Evolutionary conservation across 2,329 filamentous ascomycete species (phyloP), one percentile per base, ranked within the genome.

Genomic region (Tolypocladium capitatum): DNA sequence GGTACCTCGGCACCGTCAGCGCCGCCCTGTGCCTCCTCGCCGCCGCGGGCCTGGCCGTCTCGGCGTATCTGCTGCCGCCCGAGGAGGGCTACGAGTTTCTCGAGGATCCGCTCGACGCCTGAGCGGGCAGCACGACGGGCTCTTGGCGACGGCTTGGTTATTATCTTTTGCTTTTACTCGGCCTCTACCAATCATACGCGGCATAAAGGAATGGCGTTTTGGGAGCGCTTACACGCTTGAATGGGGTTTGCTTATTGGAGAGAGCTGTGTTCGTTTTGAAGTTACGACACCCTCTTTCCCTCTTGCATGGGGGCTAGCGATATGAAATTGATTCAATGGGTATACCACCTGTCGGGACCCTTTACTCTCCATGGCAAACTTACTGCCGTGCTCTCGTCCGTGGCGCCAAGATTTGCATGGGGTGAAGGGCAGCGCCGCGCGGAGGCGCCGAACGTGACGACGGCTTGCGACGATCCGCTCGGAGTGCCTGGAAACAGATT

Each of bases 1-100:
- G 86, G 79, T 76, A 84, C 31, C 75, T 94, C 47, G 80, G 78
- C 58, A 75, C 74, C 6, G 63, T 73, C 24, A 80, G 78, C 51
- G 79, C 73, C 43, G 62, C 65, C 24, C 62, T 82, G 1, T 73
- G 74, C 24, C 61, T 79, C 2, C 49, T 80, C 10, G 66, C 71
- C 13, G 79, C 76, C 1, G 66, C 71, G 14, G 80, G 76, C 13
- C 70, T 96, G 47, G 70, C 76, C 1, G 67, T 80, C 11, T 84
- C 86, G 2, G 84, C 83, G 5, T 78, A 81, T 50, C 65, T 84
- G 21, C 70, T 95, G 40, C 84, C 87, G 1, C 76, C 80, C 0
- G 90, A 96, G 62, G 86, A 85, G 58, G 90, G 87, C 48, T 96
- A 95, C 68, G 86, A 94, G 62, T 76, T 86, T 52, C 60, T 78